phyloP scores from a whole-genome alignment of 192 early-diverging fungal species.

The Backusella psychrophila region DNA sequence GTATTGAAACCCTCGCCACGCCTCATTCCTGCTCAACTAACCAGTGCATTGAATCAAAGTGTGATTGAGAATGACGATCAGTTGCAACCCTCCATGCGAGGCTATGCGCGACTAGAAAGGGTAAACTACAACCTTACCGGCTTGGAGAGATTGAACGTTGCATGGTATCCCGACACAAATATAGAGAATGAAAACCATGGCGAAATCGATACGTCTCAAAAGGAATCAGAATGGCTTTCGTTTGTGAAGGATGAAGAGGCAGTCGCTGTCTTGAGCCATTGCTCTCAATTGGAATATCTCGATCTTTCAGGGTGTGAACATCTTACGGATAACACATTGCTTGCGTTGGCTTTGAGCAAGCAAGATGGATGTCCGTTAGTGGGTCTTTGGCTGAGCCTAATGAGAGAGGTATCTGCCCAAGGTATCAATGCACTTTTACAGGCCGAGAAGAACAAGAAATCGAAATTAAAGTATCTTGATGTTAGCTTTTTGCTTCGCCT shows the following conservation, averaged over 20 bases:
- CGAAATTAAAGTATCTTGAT: conserved; percentile 9
- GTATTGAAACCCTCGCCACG: conserved; percentile 15
- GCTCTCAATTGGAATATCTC: conserved; percentile 8
- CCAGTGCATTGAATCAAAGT: neutral
- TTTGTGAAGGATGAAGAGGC: conserved; percentile 7
- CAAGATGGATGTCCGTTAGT: neutral
- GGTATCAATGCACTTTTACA: neutral
- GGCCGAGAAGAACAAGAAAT: neutral
- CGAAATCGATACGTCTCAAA: conserved; percentile 16
- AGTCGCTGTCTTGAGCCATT: neutral
- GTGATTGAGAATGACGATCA: conserved; percentile 4
- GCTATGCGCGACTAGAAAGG: conserved; percentile 7
- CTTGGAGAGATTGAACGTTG: neutral
- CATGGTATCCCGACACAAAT: neutral
- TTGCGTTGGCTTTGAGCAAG: neutral
- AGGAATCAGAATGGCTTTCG: conserved; percentile 22
- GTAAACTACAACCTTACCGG: conserved; percentile 13
- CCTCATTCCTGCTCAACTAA: conserved; percentile 1
- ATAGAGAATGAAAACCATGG: conserved; percentile 14
- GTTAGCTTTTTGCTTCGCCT: neutral
- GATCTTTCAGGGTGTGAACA: conserved; percentile 16
- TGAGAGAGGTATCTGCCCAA: neutral
- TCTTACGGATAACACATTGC: neutral
- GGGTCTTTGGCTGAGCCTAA: conserved; percentile 5
- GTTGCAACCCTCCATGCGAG: neutral